Conservation (phyloP, 2,329 filamentous ascomycete species). For the Pseudocercospora cruenta region DNA sequence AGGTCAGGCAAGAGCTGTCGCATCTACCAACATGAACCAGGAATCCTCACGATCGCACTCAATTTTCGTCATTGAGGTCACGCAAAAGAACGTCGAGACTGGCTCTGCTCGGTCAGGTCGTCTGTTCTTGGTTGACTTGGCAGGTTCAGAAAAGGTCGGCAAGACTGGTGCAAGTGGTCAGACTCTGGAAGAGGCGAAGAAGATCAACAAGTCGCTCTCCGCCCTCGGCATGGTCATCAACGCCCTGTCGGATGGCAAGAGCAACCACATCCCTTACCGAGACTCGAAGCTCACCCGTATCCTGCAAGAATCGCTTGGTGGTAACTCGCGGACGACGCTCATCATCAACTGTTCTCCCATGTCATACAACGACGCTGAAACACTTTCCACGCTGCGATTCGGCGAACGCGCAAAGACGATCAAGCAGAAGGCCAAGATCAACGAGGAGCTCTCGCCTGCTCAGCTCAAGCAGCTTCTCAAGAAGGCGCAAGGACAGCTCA, state of each 20-base stretch:
- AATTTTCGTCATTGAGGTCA: slow-evolving; percentile 95
- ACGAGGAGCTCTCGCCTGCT: slow-evolving; percentile 91
- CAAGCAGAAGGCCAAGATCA: slow-evolving; percentile 99
- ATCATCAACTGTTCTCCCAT: slow-evolving; percentile 99
- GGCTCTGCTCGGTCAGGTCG: slow-evolving; percentile 95
- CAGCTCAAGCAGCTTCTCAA: slow-evolving; percentile 92
- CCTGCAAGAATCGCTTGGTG: slow-evolving; percentile 92
- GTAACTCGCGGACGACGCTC: slow-evolving; percentile 96
- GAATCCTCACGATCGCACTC: slow-evolving; percentile 98
- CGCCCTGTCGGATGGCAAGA: slow-evolving; percentile 93
- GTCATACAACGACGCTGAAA: slow-evolving; percentile 97
- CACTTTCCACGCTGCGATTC: slow-evolving; percentile 86
- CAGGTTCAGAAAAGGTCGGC: slow-evolving; percentile 96
- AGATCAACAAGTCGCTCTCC: slow-evolving; percentile 99
- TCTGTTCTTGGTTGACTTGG: slow-evolving; percentile 95
- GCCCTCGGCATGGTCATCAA: slow-evolving; percentile 99
- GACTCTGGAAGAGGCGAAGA: slow-evolving; percentile 97
- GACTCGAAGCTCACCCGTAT: slow-evolving; percentile 98
- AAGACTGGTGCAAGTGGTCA: slow-evolving; percentile 98
- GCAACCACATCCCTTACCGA: slow-evolving; percentile 91
- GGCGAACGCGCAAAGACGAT: slow-evolving; percentile 97
- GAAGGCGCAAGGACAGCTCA: slow-evolving; percentile 87
- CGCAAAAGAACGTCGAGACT: slow-evolving; percentile 96
- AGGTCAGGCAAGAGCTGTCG: slow-evolving; percentile 85
- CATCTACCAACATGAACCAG: slow-evolving; percentile 98